A percentile compares a stretch with the other conserved stretches of the same genome.
Evolutionary conservation across 768 basidiomycete genomes (phyloP).

Genomic region (Roridomyces roridus): DNA sequence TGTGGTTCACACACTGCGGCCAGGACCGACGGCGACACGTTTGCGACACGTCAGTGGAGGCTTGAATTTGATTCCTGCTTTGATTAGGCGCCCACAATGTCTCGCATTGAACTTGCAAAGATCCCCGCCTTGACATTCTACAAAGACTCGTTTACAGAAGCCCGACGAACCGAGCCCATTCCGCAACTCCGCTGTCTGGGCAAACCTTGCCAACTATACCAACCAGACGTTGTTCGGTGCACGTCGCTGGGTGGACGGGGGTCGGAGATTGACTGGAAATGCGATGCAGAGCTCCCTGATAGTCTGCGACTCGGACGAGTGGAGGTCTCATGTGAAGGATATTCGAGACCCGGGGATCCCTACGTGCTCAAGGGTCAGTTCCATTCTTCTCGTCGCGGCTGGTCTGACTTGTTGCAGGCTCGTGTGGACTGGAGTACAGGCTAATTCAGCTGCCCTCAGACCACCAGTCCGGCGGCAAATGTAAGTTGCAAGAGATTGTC

Average conservation of each 20-base stretch:
- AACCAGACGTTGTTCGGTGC: slow-evolving; percentile 88
- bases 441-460: slow-evolving; percentile 71
- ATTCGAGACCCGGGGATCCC: slow-evolving; percentile 80
- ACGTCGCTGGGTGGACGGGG: slow-evolving; percentile 79
- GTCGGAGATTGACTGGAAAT: slow-evolving; percentile 93
- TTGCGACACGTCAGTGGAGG: neutral
- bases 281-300: slow-evolving; percentile 89
- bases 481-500: neutral
- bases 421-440: no score
- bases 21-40: slow-evolving; percentile 6
- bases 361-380: slow-evolving; percentile 80
- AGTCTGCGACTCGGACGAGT: slow-evolving; percentile 84
- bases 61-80: neutral
- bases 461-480: slow-evolving; percentile 32
- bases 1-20: neutral
- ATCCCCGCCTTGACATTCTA: slow-evolving; percentile 84
- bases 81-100: slow-evolving; percentile 46
- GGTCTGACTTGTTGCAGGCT: no score
- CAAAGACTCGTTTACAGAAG: slow-evolving; percentile 65
- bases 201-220: slow-evolving; percentile 74
- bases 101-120: slow-evolving; percentile 71
- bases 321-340: slow-evolving; percentile 91
- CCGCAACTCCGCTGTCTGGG: slow-evolving; percentile 85
- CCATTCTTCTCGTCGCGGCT: no score
- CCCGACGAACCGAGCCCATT: slow-evolving; percentile 71